Base-by-base conservation (phyloP, 208 protist genomes). In the Leishmania turanica region DNA sequence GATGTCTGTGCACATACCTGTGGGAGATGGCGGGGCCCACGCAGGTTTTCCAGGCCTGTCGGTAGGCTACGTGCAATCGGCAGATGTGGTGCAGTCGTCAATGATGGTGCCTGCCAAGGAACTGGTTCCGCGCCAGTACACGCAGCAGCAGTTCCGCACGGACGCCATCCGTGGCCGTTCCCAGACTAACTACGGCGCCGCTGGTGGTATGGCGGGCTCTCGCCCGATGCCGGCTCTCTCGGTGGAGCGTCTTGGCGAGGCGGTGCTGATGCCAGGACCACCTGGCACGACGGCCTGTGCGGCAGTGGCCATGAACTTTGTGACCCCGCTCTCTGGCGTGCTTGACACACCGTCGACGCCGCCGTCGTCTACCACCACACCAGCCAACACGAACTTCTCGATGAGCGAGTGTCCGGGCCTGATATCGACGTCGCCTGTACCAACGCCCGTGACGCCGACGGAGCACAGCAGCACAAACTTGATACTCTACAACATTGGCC, bases 401-500 rank as follows among this genome's bases (percentile, higher is more conserved):
- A 31, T 51, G 45, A 71, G 21, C 34, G 49, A 65, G 21, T 54
- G n/a, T n/a, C 24, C 70, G 24, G 34, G 24, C 7, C 11, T 51
- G 11, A 73, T 54, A 45, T 34, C 45, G 19, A 73, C 24, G 45
- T 54, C 45, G 11, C 24, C 27, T 40, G n/a, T 8, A 17, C 62
- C 62, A 64, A 31, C 64, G 7, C 62, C 76, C 42, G 75, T 75
- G 21, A 78, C 76, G 8, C 84, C 75, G 17, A 42, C 69, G 6
- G 86, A 84, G 68, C 77, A 81, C 31, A 91, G 83, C 74, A 83
- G 84, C 76, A 93, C 88, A 6, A 95, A 95, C 73, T 78, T 96
- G 24, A 92, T 96, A 66, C 69, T 96, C 9, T 88, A 87, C 45
- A 88, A 91, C 84, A 72, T 95, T 37, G 76, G 82, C 11, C 47